Conservation (phyloP, 495 filamentous ascomycete genomes). For the Chaetomium tenue region DNA sequence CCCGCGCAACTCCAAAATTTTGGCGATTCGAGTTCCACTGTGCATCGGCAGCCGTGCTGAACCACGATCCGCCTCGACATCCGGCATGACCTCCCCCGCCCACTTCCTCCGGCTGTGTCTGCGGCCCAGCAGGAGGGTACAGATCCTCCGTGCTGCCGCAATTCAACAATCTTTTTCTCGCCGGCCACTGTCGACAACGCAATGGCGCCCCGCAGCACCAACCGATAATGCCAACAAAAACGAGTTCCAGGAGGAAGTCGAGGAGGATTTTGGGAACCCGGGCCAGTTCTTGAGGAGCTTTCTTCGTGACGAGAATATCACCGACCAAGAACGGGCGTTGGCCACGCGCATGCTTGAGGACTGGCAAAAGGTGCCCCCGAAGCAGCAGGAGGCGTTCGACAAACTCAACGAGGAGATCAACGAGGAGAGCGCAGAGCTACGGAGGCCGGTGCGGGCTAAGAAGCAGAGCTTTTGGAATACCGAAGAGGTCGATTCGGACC, state of each 20-base stretch:
- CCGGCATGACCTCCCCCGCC: conserved; percentile 51
- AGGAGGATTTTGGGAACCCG: conserved; percentile 20
- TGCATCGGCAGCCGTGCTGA: conserved; percentile 19
- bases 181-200: conserved; percentile 44
- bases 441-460: conserved; percentile 17
- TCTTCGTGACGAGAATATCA: conserved; percentile 10
- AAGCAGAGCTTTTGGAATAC: conserved; percentile 41
- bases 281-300: conserved; percentile 25
- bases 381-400: conserved; percentile 18
- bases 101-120: conserved; percentile 49
- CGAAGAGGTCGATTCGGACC: conserved; percentile 44
- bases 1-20: conserved; percentile 25
- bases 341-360: conserved; percentile 17
- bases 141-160: conserved; percentile 19
- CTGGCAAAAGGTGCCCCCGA: conserved; percentile 23
- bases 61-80: conserved; percentile 23
- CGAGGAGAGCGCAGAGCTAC: conserved; percentile 8
- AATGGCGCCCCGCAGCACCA: conserved; percentile 27
- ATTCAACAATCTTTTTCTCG: conserved; percentile 27
- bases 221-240: conserved; percentile 19
- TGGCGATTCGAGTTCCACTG: conserved; percentile 23
- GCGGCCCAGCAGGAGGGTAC: conserved; percentile 40
- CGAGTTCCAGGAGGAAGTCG: conserved; percentile 11
- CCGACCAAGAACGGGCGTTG: conserved; percentile 13
- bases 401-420: conserved; percentile 17